A percentile compares a stretch with the other conserved stretches of the same genome.
Evolutionary conservation across 139 green algal species (phyloP).

Genomic region (Tetraselmis striata): DNA sequence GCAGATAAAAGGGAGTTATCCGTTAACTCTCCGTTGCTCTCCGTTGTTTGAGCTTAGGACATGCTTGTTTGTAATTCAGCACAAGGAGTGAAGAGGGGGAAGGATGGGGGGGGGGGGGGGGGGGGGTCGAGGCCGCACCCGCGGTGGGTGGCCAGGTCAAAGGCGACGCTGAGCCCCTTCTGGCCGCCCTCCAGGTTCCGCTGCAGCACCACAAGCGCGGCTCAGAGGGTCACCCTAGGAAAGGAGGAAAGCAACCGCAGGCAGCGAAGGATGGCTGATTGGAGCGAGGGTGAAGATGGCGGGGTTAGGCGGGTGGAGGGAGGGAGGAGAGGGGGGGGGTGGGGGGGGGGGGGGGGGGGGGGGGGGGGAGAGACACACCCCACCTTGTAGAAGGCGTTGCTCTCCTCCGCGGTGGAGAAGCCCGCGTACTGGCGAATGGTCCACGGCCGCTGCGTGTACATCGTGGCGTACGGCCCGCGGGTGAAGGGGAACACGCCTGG

Average conservation of each 20-base stretch:
- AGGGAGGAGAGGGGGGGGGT: background rate
- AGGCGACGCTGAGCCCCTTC: conserved; percentile 61
- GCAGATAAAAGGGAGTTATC: no score
- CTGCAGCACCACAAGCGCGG: conserved; percentile 2
- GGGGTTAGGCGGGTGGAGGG: background rate
- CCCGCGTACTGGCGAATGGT: conserved; percentile 72
- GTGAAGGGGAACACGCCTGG: conserved; percentile 57
- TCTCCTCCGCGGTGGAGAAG: conserved; percentile 70
- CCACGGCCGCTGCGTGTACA: conserved; percentile 62
- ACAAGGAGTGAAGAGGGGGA: no score
- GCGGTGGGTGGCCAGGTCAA: conserved; percentile 65
- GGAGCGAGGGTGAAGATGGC: no score
- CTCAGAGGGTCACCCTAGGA: no score
- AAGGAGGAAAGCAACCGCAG: no score
- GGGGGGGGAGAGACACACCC: background rate
- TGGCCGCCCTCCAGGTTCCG: conserved; percentile 49
- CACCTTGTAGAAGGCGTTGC: conserved; percentile 59
- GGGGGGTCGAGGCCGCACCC: conserved; percentile 18
- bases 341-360: background rate
- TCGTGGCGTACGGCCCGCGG: conserved; percentile 51
- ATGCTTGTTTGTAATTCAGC: no score
- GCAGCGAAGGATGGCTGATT: no score
- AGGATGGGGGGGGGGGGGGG: background rate
- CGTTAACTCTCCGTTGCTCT: no score
- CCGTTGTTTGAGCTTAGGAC: no score